Evolutionary conservation across 2,329 filamentous ascomycete species (phyloP).

Genomic region (Eutypa lata): DNA sequence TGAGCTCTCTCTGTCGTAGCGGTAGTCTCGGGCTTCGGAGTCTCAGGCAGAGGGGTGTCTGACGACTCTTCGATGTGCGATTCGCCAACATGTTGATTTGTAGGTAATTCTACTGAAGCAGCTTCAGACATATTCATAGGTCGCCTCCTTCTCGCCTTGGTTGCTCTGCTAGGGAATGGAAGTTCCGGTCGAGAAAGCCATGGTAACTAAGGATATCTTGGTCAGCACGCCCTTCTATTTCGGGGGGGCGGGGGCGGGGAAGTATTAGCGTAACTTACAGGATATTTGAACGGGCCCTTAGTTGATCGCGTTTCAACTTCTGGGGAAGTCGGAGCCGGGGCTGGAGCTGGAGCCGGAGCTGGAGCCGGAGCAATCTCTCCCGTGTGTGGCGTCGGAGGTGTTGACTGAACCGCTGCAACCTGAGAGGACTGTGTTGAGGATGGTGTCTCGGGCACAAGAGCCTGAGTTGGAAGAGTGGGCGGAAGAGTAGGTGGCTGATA

Average conservation of each 20-base stretch:
- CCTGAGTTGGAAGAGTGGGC: conserved; percentile 4
- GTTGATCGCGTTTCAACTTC: conserved; percentile 22
- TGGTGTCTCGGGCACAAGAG: conserved; percentile 43
- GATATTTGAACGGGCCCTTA: conserved; percentile 40
- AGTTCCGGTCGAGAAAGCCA: conserved; percentile 53
- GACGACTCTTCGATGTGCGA: conserved; percentile 8
- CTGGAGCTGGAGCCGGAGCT: too few relatives aligned
- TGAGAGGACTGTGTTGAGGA: conserved; percentile 50
- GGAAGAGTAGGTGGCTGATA: conserved; percentile 42
- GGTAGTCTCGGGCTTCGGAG: conserved; percentile 13
- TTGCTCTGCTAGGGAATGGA: conserved; percentile 44
- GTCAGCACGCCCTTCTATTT: conserved; percentile 22
- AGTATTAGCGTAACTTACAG: conserved; percentile 40
- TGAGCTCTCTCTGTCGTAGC: conserved; percentile 7
- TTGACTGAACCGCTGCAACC: conserved; percentile 37
- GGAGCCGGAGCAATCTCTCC: conserved; percentile 20
- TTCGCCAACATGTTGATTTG: conserved; percentile 28
- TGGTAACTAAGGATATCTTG: conserved; percentile 42
- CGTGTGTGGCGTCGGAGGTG: conserved; percentile 44
- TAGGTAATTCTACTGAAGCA: conserved; percentile 40
- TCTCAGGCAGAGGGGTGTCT: conserved; percentile 20
- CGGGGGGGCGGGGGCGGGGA: conserved; percentile 1
- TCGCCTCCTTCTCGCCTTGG: conserved; percentile 41
- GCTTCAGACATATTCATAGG: conserved; percentile 33
- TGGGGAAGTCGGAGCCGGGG: conserved; percentile 15